Base-by-base conservation (phyloP, 257 asterid genomes). In the Solanum clarkiae region DNA sequence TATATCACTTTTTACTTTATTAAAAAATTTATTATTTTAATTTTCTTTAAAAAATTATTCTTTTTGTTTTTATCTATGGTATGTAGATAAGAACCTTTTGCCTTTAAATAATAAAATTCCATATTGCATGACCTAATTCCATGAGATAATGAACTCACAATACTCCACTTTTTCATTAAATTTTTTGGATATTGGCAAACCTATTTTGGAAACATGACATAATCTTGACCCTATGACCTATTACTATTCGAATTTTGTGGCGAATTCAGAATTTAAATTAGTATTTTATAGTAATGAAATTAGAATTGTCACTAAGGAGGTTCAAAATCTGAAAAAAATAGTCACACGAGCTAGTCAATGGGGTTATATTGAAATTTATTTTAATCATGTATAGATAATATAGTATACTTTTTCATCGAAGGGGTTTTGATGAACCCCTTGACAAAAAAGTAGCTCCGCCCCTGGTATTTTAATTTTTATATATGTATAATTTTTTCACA, bases 241-340 rank as follows among this genome's bases (percentile, higher is more conserved):
- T 29, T 32, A 3, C 15, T 6, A 5, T 12, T 0, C 12, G 1
- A 7, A 0, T 9, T 1, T 3, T 0, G 62, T 1, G 0, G 0
- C 3, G 74, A 16, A 66, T 32, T 66, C 22, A 66, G 7, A 32
- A 66, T 32, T 32, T 66, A 66, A 66, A 66, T 29, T 17, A 56
- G 7, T 36, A 36, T 36, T 36, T 4, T 36, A 36, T 36, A 36
- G 1, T 36, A 36, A 36, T 36, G 2, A 5, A 36, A 5, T 36
- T 36, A 36, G 6, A 5, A 36, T 36, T 5, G 1, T 36, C 42
- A 36, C 0, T 36, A 36, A 36, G 0, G 36, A 32, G 0, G 36
- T 32, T 32, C 36, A 32, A 32, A 32, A 32, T 29, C 3, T 29
- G 32, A 29, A 29, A 29, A 36, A 36, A 36, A 0, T 36, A 36